phyloP scores from a whole-genome alignment of 106 monocot genomes.

The Gastrodia elata region DNA sequence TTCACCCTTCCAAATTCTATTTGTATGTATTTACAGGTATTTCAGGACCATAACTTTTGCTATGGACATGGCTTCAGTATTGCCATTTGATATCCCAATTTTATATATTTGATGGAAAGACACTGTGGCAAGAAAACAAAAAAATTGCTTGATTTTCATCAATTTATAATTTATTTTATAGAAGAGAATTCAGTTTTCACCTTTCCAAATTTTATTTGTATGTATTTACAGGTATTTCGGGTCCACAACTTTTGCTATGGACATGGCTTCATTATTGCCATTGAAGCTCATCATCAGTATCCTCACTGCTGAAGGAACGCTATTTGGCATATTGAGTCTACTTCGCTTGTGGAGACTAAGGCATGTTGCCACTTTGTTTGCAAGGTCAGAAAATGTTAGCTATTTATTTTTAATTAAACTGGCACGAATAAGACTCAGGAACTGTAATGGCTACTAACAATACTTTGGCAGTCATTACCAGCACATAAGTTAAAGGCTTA shows the following conservation, averaged over 20 bases:
- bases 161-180: no score
- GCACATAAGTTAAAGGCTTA: neutral
- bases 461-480: no score
- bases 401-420: neutral
- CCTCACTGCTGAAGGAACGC: neutral
- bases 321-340: constrained; percentile 12
- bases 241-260: constrained; percentile 14
- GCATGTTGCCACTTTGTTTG: constrained; percentile 11
- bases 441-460: neutral
- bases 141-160: no score
- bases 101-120: no score
- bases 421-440: neutral
- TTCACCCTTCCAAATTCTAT: neutral
- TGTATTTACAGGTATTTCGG: constrained; percentile 14
- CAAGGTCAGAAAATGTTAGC: constrained; percentile 7
- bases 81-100: no score
- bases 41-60: constrained; percentile 11
- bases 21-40: constrained; percentile 14
- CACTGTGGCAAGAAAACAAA: no score
- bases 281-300: constrained; percentile 3
- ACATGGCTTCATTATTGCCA: constrained; percentile 13
- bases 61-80: constrained; percentile 13
- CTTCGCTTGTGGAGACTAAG: constrained; percentile 21
- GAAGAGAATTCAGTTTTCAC: constrained; percentile 1
- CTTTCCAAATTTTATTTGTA: neutral